Evolutionary conservation across 2,329 filamentous ascomycete genomes (phyloP).

Genomic region (Pseudocercospora fijiensis): DNA sequence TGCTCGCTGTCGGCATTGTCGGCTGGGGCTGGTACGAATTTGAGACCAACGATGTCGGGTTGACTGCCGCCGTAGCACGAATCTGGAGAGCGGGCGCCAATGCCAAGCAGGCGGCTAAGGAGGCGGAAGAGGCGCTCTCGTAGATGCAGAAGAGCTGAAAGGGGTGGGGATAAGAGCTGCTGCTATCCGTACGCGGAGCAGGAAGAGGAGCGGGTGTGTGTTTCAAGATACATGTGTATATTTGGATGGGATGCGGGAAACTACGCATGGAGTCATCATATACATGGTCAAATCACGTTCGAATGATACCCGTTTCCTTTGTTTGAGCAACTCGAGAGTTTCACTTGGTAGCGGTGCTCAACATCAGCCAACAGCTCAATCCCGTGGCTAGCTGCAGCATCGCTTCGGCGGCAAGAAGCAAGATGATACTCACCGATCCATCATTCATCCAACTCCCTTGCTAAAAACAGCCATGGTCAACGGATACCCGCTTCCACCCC

Average conservation of each 20-base stretch:
- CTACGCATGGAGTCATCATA: background rate
- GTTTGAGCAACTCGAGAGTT: background rate
- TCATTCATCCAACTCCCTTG: background rate
- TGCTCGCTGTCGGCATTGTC: conserved; percentile 73
- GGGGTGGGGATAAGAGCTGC: background rate
- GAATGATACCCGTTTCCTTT: background rate
- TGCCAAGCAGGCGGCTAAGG: conserved; percentile 24
- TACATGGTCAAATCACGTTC: background rate
- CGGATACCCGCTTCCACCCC: background rate
- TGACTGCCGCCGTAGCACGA: conserved; percentile 84
- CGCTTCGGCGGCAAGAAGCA: background rate
- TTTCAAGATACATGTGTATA: conserved; percentile 9
- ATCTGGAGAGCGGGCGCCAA: conserved; percentile 71
- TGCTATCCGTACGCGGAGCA: background rate
- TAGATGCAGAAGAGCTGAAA: background rate
- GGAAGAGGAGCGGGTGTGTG: background rate
- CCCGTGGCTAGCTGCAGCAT: too few species aligned
- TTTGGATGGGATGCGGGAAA: background rate
- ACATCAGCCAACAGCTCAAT: background rate
- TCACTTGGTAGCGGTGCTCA: background rate
- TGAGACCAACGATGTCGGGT: conserved; percentile 95
- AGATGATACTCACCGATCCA: background rate
- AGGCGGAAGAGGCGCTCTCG: conserved; percentile 19
- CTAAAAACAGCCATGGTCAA: background rate
- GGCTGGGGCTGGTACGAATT: conserved; percentile 95